Evolutionary conservation across 179 eudicot genomes (phyloP), one percentile per base, ranked within the genome.

Genomic region (Pouteria campechiana): DNA sequence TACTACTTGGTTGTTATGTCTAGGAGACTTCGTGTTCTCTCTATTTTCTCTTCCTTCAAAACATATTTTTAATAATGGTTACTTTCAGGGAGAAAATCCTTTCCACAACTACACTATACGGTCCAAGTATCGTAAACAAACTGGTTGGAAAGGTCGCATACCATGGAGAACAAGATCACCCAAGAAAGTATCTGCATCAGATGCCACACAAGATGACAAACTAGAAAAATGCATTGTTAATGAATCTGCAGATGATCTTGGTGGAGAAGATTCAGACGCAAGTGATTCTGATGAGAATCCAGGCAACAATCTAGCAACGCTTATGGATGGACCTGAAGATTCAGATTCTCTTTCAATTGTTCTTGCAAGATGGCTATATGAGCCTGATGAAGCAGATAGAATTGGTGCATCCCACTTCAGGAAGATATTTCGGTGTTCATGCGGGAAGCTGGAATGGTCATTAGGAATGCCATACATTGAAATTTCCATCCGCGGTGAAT

Each of bases 31-130:
- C n/a, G n/a, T n/a, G n/a, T n/a, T n/a, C n/a, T n/a, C n/a, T n/a
- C n/a, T n/a, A n/a, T n/a, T n/a, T n/a, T n/a, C n/a, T n/a, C n/a
- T n/a, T n/a, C n/a, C n/a, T n/a, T n/a, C n/a, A n/a, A n/a, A n/a
- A 0, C n/a, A 40, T 41, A 34, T 14, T 41, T 40, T 30, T 47
- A 14, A 25, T 16, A 17, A 30, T 52, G 33, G 12, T 48, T n/a
- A n/a, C 24, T 57, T 70, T 43, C 68, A 88, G 97, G 97, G 97
- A 34, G 75, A 74, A 17, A 85, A 85, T 68, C 93, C 97, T 16
- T 89, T 81, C 63, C 95, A 89, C 58, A 89, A 89, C 59, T 89
- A 89, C 58, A 89, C 97, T 7, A 60, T 74, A 34, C 59, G 95
- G 58, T 55, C 93, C 44, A 74, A 72, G 49, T 89, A 89, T 44